These are phyloP conservation scores for Quercus mongolica DNA, from an alignment of 306 rosid species.

Conservation along the genomic window DNA sequence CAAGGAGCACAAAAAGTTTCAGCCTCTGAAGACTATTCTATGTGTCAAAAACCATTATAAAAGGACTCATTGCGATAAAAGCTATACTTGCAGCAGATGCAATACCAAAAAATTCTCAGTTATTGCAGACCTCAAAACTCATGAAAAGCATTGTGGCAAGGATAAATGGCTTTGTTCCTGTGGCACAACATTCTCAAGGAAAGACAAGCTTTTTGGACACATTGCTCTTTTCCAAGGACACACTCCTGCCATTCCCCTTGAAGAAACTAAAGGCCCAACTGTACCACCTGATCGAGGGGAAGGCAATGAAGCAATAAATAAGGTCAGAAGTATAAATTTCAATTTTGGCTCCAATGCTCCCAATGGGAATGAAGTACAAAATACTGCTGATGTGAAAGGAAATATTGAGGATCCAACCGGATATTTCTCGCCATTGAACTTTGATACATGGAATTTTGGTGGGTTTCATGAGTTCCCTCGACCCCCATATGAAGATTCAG, in stretches of 20 bases:
- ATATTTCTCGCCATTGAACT: slow-evolving; percentile 78
- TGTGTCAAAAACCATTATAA: slow-evolving; percentile 99
- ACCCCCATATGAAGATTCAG: slow-evolving; percentile 78
- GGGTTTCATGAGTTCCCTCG: slow-evolving; percentile 84
- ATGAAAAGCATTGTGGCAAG: slow-evolving; percentile 97
- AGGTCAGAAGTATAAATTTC: slow-evolving; percentile 50
- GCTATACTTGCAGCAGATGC: slow-evolving; percentile 94
- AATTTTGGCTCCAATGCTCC: slow-evolving; percentile 51
- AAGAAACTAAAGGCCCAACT: slow-evolving; percentile 49
- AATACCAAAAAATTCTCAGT: slow-evolving; percentile 91
- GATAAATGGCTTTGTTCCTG: slow-evolving; percentile 99
- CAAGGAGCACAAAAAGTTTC: slow-evolving; percentile 91
- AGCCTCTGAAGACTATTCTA: slow-evolving; percentile 88
- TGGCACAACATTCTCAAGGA: slow-evolving; percentile 99
- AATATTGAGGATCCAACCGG: slow-evolving; percentile 67
- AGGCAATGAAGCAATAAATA: slow-evolving; percentile 40
- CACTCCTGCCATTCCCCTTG: slow-evolving; percentile 89
- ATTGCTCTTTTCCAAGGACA: slow-evolving; percentile 97
- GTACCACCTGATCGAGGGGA: slow-evolving; percentile 38
- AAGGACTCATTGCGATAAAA: slow-evolving; percentile 98
- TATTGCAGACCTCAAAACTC: slow-evolving; percentile 96
- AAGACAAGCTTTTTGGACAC: slow-evolving; percentile 99
- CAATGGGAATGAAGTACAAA: slow-evolving; percentile 38
- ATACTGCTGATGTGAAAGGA: slow-evolving; percentile 52
- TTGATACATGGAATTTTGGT: slow-evolving; percentile 70